Conservation (phyloP, 1,284 basidiomycete genomes). For the Microbotryomycetes sp. region DNA sequence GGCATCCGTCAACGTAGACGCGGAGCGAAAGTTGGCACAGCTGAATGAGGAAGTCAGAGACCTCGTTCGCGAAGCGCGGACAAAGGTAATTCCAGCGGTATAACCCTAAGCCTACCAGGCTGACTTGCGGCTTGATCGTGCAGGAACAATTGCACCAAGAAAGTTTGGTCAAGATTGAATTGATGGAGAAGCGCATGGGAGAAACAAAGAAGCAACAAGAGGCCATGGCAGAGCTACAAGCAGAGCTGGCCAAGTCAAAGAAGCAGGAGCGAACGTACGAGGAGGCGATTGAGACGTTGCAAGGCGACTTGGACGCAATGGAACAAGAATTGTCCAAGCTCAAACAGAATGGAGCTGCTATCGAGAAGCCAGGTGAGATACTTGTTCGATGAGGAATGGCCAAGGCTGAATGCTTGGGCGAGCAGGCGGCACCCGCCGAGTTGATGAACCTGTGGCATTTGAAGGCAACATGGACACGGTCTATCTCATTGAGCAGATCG, state of each 20-base stretch:
- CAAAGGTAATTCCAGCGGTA: conserved; percentile 41
- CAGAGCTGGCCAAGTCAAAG: conserved; percentile 66
- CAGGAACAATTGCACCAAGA: conserved; percentile 89
- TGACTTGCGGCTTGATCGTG: background rate
- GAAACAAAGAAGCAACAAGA: conserved; percentile 76
- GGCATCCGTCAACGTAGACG: conserved; percentile 79
- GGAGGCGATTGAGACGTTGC: conserved; percentile 86
- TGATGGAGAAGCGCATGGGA: conserved; percentile 88
- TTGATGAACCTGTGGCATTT: conserved; percentile 56
- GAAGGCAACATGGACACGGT: conserved; percentile 76
- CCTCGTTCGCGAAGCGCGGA: conserved; percentile 70
- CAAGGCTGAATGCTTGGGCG: too few species aligned
- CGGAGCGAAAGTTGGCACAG: conserved; percentile 75
- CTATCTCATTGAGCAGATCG: conserved; percentile 75
- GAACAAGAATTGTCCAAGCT: conserved; percentile 81
- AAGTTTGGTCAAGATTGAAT: conserved; percentile 79
- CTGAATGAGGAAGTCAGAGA: conserved; percentile 84
- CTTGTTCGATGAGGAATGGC: conserved; percentile 40
- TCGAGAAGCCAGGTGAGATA: conserved; percentile 25
- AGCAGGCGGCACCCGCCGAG: too few species aligned
- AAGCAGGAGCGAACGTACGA: conserved; percentile 83
- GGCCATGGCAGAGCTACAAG: conserved; percentile 69
- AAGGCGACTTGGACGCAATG: conserved; percentile 74
- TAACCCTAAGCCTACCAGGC: background rate
- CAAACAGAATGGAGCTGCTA: conserved; percentile 50